phyloP scores from a whole-genome alignment of 208 protist species.

The Phytomonas francai region DNA sequence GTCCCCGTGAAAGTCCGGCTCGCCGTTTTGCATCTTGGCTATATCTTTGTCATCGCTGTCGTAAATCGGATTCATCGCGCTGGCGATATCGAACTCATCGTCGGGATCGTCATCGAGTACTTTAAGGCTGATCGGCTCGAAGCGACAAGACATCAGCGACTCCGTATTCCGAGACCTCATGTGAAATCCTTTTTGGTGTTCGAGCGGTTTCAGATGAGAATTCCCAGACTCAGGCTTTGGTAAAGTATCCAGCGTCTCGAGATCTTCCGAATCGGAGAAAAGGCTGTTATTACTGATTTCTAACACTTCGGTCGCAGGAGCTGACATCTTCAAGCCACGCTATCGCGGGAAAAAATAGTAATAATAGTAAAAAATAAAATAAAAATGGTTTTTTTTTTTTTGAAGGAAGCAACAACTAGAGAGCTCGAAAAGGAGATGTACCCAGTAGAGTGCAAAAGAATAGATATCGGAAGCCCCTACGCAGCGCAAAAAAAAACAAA shows the following conservation, averaged over 20 bases:
- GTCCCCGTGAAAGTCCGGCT: slow-evolving; percentile 58
- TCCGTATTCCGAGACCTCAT: slow-evolving; percentile 52
- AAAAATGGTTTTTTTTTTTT: not conserved
- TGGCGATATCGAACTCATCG: slow-evolving; percentile 72
- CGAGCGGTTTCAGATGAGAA: slow-evolving; percentile 16
- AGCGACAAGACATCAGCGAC: slow-evolving; percentile 23
- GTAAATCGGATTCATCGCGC: slow-evolving; percentile 44
- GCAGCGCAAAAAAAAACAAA: slow-evolving; percentile 14
- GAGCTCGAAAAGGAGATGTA: slow-evolving; percentile 4
- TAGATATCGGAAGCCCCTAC: slow-evolving; percentile 13
- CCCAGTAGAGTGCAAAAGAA: slow-evolving; percentile 7
- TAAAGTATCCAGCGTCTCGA: slow-evolving; percentile 23
- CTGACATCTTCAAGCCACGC: slow-evolving; percentile 23
- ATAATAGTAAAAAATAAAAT: slow-evolving; percentile 12
- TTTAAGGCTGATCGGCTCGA: slow-evolving; percentile 31
- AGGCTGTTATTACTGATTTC: slow-evolving; percentile 62
- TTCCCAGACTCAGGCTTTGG: slow-evolving; percentile 10
- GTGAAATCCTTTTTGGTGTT: slow-evolving; percentile 18
- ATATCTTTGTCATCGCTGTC: slow-evolving; percentile 14
- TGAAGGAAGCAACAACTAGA: slow-evolving; percentile 11
- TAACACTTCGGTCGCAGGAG: slow-evolving; percentile 49
- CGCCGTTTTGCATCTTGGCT: slow-evolving; percentile 50
- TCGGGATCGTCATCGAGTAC: slow-evolving; percentile 45
- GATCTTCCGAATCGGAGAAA: slow-evolving; percentile 54
- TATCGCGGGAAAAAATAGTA: slow-evolving; percentile 9